phyloP scores from a whole-genome alignment of 345 rosid genomes.

The Stellera chamaejasme region DNA sequence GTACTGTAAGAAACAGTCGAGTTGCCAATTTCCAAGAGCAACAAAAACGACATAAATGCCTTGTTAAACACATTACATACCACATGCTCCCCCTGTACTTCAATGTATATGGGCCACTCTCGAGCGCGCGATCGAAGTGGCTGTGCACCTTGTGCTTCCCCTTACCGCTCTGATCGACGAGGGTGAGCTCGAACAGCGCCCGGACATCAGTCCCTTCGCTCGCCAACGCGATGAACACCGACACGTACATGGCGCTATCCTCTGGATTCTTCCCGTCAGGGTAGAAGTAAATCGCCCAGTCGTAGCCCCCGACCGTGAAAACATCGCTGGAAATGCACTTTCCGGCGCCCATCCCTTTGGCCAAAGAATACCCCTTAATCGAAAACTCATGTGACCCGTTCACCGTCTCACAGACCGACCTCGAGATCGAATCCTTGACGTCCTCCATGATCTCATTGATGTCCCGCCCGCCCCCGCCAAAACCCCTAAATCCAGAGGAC shows the following conservation, averaged over 20 bases:
- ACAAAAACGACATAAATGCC: background rate
- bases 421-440: constrained; percentile 41
- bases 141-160: constrained; percentile 87
- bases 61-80: constrained; percentile 25
- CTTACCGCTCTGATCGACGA: constrained; percentile 90
- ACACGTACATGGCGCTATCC: constrained; percentile 62
- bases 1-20: too few relatives aligned
- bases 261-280: constrained; percentile 89
- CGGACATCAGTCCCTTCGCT: constrained; percentile 91
- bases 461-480: background rate
- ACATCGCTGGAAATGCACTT: constrained; percentile 71
- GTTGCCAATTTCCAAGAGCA: background rate
- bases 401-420: constrained; percentile 59
- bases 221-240: constrained; percentile 78
- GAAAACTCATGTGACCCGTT: constrained; percentile 78
- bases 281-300: constrained; percentile 91
- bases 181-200: constrained; percentile 80
- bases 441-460: constrained; percentile 44
- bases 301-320: constrained; percentile 82
- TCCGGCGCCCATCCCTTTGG: constrained; percentile 78
- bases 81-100: constrained; percentile 95
- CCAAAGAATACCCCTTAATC: constrained; percentile 74
- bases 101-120: constrained; percentile 80
- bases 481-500: constrained; percentile 1
- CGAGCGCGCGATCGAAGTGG: constrained; percentile 90